Evolutionary conservation across 352 stramenopile species (phyloP).

Genomic region (Phytophthora brassicae): DNA sequence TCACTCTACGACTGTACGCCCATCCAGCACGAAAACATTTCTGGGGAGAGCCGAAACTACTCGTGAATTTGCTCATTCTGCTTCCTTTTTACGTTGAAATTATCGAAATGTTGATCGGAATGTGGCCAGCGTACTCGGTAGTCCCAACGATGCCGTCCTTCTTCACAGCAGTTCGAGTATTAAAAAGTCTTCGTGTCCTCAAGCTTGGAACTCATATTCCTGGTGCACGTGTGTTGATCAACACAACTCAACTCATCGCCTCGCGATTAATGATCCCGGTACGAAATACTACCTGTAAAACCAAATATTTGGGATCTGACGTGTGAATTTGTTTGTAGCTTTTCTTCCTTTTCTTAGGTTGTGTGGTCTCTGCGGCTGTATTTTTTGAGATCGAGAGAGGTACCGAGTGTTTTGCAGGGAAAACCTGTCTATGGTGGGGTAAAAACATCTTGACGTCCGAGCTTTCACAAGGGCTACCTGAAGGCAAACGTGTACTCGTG

Average conservation of each 20-base stretch:
- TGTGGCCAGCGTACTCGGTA: constrained; percentile 37
- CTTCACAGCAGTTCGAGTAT: constrained; percentile 39
- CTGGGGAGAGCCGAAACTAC: constrained; percentile 27
- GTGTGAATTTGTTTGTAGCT: constrained; percentile 23
- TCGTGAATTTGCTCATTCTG: constrained; percentile 31
- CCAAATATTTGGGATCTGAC: background rate
- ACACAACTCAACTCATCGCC: constrained; percentile 37
- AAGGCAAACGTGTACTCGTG: constrained; percentile 41
- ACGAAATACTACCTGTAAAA: background rate
- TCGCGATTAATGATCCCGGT: constrained; percentile 44
- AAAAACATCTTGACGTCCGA: constrained; percentile 43
- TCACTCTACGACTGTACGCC: constrained; percentile 30
- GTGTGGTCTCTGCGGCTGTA: constrained; percentile 37
- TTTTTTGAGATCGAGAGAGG: constrained; percentile 57
- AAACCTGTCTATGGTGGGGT: constrained; percentile 38
- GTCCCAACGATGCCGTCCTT: constrained; percentile 44
- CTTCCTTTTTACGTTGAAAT: constrained; percentile 43
- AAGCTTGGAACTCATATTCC: constrained; percentile 52
- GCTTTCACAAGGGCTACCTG: constrained; percentile 25
- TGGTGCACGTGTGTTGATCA: constrained; percentile 36
- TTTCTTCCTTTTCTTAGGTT: constrained; percentile 56
- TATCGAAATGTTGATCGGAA: constrained; percentile 20
- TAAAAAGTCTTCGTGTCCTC: constrained; percentile 51
- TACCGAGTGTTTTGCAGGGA: constrained; percentile 39
- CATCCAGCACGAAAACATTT: constrained; percentile 33